Evolutionary conservation across 192 early-diverging fungal genomes (phyloP), one percentile per base, ranked within the genome.

Genomic region (Linnemannia elongata): DNA sequence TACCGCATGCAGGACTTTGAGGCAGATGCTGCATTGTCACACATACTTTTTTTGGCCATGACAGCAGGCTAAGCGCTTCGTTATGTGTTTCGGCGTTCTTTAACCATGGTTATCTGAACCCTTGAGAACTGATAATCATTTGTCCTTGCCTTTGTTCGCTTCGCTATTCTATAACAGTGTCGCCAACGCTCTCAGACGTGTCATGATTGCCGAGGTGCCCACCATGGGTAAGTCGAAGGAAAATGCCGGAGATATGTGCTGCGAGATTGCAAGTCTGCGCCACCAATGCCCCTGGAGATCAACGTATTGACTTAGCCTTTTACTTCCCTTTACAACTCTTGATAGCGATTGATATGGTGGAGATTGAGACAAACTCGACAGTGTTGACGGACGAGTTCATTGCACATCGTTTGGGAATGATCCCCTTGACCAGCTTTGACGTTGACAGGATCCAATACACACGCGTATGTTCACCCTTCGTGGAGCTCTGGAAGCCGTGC

Each of bases 181-280:
- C 9, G 97, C 98, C 42, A 99, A 99, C 89, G 92, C 97, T 22
- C 88, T 99, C 33, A 93, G 98, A 69, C 92, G 98, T 71, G 91
- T 95, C n/a, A 99, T 99, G 97, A 97, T 99, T 80, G 95, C 97
- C 33, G 98, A 99, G 85, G 97, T 99, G 30, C 96, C 97, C 18
- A 99, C 98, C 8, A 97, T 99, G 85, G 92, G 91, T 92, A 88
- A 57, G 89, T 72, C 13, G 60, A 30, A 30, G 27, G 8, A 15
- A 1, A 66, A 33, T 30, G 30, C 33, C 8, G 1, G 3, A 66
- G 3, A 33, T 30, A 66, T 15, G 1, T 22, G 38, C 47, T 33
- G 69, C 24, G 70, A 49, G 17, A 18, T 33, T 22, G 24, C 30
- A 20, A 36, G 47, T 45, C 6, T 57, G 66, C 54, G 17, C 39